Conservation (phyloP, 2,329 filamentous ascomycete species). For the Parascedosporium putredinis region DNA sequence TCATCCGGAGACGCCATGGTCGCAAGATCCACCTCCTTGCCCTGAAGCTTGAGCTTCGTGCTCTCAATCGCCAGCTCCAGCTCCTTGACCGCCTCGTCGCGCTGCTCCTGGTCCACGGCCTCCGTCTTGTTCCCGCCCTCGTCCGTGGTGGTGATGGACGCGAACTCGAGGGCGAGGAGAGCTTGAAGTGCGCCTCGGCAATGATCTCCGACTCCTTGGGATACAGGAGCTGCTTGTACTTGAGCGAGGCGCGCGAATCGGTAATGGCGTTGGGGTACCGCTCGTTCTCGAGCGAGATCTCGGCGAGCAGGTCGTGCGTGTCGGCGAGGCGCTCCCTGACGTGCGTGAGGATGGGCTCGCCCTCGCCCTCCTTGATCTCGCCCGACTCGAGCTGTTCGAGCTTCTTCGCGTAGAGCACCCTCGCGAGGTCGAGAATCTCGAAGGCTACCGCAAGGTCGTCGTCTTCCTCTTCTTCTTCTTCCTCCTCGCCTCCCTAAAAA, state of each 20-base stretch:
- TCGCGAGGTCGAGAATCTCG: constrained; percentile 73
- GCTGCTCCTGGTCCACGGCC: constrained; percentile 55
- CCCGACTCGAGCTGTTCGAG: constrained; percentile 31
- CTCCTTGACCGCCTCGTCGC: constrained; percentile 60
- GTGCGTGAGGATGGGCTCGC: constrained; percentile 35
- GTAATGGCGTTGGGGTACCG: constrained; percentile 79
- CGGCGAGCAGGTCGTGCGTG: constrained; percentile 85
- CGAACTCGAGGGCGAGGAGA: constrained; percentile 94
- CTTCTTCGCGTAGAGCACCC: constrained; percentile 50
- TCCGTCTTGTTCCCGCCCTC: constrained; percentile 34
- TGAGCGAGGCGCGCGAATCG: constrained; percentile 68
- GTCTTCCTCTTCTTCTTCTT: constrained; percentile 46
- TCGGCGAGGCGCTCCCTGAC: constrained; percentile 83
- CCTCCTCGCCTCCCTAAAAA: constrained; percentile 25
- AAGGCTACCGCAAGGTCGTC: constrained; percentile 73
- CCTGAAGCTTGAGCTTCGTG: constrained; percentile 59
- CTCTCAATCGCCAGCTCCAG: constrained; percentile 66
- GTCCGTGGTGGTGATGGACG: constrained; percentile 58
- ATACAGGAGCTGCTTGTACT: constrained; percentile 69
- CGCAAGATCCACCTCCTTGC: constrained; percentile 56
- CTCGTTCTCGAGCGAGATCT: constrained; percentile 96
- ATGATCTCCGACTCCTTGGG: constrained; percentile 73
- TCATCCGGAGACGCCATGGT: constrained; percentile 55
- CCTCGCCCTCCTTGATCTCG: constrained; percentile 26
- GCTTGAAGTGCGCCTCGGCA: constrained; percentile 92